These are phyloP conservation scores for Pythium dissotocum DNA, from an alignment of 352 stramenopile species.

Conservation along the genomic window DNA sequence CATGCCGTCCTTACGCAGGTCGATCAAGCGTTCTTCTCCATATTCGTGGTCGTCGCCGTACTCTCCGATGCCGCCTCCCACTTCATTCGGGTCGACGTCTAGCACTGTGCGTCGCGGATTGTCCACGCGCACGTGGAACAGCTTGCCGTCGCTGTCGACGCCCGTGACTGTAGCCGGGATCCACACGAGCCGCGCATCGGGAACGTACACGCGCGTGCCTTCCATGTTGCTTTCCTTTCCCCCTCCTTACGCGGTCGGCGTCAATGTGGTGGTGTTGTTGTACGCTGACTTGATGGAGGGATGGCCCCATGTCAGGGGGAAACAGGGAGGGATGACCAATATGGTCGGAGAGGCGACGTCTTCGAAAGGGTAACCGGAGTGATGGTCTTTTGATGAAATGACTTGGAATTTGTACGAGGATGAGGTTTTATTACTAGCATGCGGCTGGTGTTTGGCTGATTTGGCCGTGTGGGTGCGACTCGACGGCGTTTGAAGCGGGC, in stretches of 20 bases:
- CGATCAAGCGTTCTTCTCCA: conserved; percentile 55
- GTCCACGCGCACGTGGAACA: conserved; percentile 68
- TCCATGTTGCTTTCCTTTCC: conserved; percentile 47
- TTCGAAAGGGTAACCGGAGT: conserved; percentile 19
- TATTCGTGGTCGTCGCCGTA: conserved; percentile 26
- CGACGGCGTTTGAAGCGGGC: neutral
- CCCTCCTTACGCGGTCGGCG: neutral
- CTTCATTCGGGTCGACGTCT: conserved; percentile 27
- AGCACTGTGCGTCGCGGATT: conserved; percentile 26
- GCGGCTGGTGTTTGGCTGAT: neutral
- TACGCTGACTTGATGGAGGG: conserved; percentile 28
- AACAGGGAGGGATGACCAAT: conserved; percentile 16
- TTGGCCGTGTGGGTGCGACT: neutral
- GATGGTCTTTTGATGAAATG: conserved; percentile 15
- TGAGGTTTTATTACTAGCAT: conserved; percentile 21
- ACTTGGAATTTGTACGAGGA: conserved; percentile 19
- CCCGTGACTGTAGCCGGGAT: conserved; percentile 73
- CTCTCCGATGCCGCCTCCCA: conserved; percentile 19
- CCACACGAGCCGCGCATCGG: conserved; percentile 80
- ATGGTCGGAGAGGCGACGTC: conserved; percentile 10
- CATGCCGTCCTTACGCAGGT: conserved; percentile 75
- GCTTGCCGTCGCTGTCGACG: conserved; percentile 56
- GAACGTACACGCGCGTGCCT: conserved; percentile 79
- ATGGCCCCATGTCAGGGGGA: conserved; percentile 7
- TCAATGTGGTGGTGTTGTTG: conserved; percentile 11